Evolutionary conservation across 495 filamentous ascomycete genomes (phyloP), one percentile per base, ranked within the genome.

Genomic region (Annulohypoxylon stygium): DNA sequence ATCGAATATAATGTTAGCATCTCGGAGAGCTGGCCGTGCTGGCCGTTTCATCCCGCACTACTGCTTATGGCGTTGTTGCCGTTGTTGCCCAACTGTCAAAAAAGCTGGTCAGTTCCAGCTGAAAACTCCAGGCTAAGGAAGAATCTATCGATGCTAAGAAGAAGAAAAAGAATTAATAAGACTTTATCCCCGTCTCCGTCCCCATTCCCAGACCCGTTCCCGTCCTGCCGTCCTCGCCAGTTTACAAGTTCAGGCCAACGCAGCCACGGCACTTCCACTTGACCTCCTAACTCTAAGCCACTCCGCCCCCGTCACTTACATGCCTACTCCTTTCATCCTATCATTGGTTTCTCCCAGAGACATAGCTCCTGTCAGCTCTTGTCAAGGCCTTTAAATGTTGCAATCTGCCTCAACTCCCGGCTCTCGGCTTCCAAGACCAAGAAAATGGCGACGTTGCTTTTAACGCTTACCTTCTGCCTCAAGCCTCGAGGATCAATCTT

Each of bases 231-330:
- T 23, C 20, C 20, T 23, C 20, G 20, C 20, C 20, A 23, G 1
- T 23, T 23, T 23, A 23, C 20, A 23, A 9, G 47, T 34, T 47
- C 66, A 39, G 20, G 48, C 43, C 60, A 30, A 74, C 70, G 66
- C 71, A 74, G 66, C 61, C 57, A 67, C 71, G 67, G 71, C 71
- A 74, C 65, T 69, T 74, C 71, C 20, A 23, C 30, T 30, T 6
- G 3, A 30, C 30, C 30, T 30, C 30, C 30, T 3, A 30, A 30
- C 30, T 30, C 30, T 6, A 6, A 30, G 30, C 5, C 30, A 30
- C 30, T 30, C 30, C 5, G 30, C 5, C 30, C 5, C 30, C 5
- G 30, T 30, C 30, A 30, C 30, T 30, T 30, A 23, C 20, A 23
- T 30, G 5, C 30, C 30, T 30, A 14, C 14, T 45, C 41, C n/a